Conservation (phyloP, 768 basidiomycete species). For the Polyporus arcularius region DNA sequence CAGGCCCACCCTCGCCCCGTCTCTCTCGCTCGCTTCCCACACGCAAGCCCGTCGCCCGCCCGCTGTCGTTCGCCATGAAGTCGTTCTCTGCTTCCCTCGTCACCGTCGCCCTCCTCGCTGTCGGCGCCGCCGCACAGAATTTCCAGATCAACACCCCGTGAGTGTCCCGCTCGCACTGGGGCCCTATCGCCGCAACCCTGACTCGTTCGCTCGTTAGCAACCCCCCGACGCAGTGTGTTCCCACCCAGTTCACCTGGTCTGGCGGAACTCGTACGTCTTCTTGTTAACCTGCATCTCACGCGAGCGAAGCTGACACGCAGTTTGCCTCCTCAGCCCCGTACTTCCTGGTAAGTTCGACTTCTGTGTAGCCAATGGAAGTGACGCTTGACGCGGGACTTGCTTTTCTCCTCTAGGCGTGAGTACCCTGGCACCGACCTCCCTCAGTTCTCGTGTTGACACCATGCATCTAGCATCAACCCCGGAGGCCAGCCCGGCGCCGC, state of each 20-base stretch:
- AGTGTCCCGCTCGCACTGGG: slow-evolving; percentile 30
- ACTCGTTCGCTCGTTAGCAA: slow-evolving; percentile 33
- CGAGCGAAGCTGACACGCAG: background rate
- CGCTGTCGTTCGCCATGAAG: slow-evolving; percentile 40
- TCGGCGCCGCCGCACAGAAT: slow-evolving; percentile 46
- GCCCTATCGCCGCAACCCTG: slow-evolving; percentile 4
- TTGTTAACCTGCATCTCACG: background rate
- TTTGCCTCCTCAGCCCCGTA: slow-evolving; percentile 50
- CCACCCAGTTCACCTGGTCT: slow-evolving; percentile 53
- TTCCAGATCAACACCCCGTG: slow-evolving; percentile 73
- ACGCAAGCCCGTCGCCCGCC: slow-evolving; percentile 13
- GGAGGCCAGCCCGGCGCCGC: slow-evolving; percentile 46
- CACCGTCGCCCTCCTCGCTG: slow-evolving; percentile 40
- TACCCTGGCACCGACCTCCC: slow-evolving; percentile 9
- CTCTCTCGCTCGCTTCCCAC: slow-evolving; percentile 19
- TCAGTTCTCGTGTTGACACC: background rate
- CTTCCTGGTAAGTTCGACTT: slow-evolving; percentile 53
- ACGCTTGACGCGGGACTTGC: background rate
- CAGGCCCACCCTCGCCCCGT: slow-evolving; percentile 25
- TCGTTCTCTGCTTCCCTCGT: slow-evolving; percentile 41
- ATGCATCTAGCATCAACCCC: slow-evolving; percentile 49
- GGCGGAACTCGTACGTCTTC: slow-evolving; percentile 54
- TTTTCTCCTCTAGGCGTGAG: slow-evolving; percentile 32
- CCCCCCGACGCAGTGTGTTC: slow-evolving; percentile 50
- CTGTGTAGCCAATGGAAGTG: background rate